Percentiles rank a stretch among this genome's conserved stretches.
Evolutionary conservation across 2,329 filamentous ascomycete genomes (phyloP).

Genomic region (Neonectria sp.): DNA sequence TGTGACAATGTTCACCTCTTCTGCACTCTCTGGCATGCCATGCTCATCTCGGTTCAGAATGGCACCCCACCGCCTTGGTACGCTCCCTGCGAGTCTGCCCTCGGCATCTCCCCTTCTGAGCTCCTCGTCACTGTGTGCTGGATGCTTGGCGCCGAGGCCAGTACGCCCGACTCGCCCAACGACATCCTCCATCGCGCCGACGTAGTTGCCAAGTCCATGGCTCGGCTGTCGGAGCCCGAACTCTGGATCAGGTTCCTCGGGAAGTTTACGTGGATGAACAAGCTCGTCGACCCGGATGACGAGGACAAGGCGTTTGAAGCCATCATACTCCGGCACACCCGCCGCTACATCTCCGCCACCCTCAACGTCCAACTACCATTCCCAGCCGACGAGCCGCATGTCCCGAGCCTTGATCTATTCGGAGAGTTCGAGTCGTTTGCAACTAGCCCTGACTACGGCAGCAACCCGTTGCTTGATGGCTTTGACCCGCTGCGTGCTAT

Average conservation of each 20-base stretch:
- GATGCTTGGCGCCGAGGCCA: constrained; percentile 41
- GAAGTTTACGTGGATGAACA: constrained; percentile 46
- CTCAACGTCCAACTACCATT: constrained; percentile 38
- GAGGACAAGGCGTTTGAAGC: constrained; percentile 42
- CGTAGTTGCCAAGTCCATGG: constrained; percentile 26
- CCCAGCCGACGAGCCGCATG: constrained; percentile 21
- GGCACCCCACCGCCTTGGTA: constrained; percentile 40
- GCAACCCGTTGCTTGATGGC: neutral
- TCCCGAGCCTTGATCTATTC: neutral
- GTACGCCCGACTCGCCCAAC: neutral
- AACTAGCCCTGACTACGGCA: neutral
- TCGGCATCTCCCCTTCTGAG: constrained; percentile 45
- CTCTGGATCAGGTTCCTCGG: constrained; percentile 41
- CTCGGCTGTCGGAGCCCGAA: constrained; percentile 23
- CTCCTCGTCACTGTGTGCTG: constrained; percentile 45
- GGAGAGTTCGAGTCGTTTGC: neutral
- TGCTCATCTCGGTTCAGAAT: constrained; percentile 34
- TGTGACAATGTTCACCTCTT: constrained; percentile 43
- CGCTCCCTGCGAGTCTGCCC: constrained; percentile 38
- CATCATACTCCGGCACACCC: constrained; percentile 35
- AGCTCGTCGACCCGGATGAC: constrained; percentile 30
- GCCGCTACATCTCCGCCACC: constrained; percentile 35
- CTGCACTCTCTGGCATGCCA: constrained; percentile 44
- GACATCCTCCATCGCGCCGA: constrained; percentile 34
- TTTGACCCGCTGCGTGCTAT: neutral